Base-by-base conservation (phyloP, 208 protist species). In the Wallacemonas rigidus region DNA sequence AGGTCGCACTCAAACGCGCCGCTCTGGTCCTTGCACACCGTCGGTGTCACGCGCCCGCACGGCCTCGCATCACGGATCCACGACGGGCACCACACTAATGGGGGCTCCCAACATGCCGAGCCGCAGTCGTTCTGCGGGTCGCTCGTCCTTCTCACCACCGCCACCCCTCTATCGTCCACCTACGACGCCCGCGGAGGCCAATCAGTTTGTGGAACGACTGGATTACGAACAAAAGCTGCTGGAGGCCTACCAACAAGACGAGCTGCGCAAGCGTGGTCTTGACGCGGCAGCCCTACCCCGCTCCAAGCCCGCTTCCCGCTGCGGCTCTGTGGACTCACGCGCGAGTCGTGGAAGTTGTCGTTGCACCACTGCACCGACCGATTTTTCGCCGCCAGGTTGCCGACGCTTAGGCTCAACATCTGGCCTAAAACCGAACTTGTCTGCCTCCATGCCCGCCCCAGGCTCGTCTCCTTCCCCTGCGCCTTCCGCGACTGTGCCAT, bases 301-400 rank as follows among this genome's bases (percentile, higher is more conserved):
- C 6, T 36, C 69, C 12, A 17, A n/a, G 14, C 65, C 78, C 39
- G 58, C 78, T 3, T 82, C 78, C 2, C 78, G 78, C 17, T 68
- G 77, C 38, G 74, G 60, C 35, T 82, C 78, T 3, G 78, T 82
- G 6, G 77, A 82, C 74, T 82, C 78, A 1, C 73, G 73, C 12
- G 51, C 12, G 9, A 45, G 38, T 3, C 38, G 60, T 44, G 53
- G 47, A 36, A 57, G 38, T 17, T 39, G 54, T 7, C 71, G 38
- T 57, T 58, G 36, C 58, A 47, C 12, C 60, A 67, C 14, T 41
- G 40, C 17, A 38, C 69, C 53, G 11, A 36, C 14, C 14, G 11
- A 53, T 15, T 15, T 15, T 9, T 15, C 48, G 48, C 15, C 48
- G 48, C 15, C 48, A 53, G 11, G 11, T 53, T 53, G 48, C 48